Percentiles rank a stretch among this genome's conserved stretches.
Conservation (phyloP, 2,329 filamentous ascomycete genomes). For the Mycosphaerella sp. region DNA sequence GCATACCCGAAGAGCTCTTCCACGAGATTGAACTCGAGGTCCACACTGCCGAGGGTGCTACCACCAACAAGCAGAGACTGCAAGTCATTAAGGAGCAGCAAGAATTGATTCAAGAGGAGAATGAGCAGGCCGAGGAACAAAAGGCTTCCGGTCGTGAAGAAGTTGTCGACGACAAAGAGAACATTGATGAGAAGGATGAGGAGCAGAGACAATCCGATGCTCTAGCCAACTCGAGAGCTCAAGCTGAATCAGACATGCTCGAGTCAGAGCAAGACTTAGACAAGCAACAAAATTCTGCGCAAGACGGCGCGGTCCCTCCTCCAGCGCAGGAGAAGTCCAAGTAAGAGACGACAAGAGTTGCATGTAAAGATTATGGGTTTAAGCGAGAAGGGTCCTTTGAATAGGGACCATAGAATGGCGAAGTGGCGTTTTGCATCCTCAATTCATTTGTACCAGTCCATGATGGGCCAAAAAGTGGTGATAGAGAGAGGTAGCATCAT, state of each 20-base stretch:
- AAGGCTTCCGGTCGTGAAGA: conserved; percentile 59
- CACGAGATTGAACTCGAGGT: conserved; percentile 99
- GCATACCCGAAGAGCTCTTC: conserved; percentile 96
- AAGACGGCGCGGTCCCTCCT: background rate
- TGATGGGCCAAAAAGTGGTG: too few relatives aligned
- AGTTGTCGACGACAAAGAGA: conserved; percentile 65
- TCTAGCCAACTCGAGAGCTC: conserved; percentile 18
- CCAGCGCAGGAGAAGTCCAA: background rate
- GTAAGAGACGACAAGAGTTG: background rate
- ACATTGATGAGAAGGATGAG: conserved; percentile 91
- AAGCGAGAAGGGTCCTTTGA: background rate
- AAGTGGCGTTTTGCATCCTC: background rate
- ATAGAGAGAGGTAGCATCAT: background rate
- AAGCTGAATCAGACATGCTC: conserved; percentile 19
- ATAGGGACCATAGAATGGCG: background rate
- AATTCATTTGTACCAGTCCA: too few relatives aligned
- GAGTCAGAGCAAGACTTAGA: conserved; percentile 25
- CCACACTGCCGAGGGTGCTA: conserved; percentile 90
- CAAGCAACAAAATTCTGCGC: conserved; percentile 12
- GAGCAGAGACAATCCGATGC: conserved; percentile 30
- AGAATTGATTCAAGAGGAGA: conserved; percentile 95
- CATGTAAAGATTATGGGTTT: background rate
- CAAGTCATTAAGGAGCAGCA: conserved; percentile 98
- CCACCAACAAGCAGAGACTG: conserved; percentile 97
- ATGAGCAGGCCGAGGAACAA: conserved; percentile 79